These are phyloP conservation scores for Gnomoniopsis sp. DNA, from an alignment of 2,329 filamentous ascomycete genomes.

Conservation along the genomic window DNA sequence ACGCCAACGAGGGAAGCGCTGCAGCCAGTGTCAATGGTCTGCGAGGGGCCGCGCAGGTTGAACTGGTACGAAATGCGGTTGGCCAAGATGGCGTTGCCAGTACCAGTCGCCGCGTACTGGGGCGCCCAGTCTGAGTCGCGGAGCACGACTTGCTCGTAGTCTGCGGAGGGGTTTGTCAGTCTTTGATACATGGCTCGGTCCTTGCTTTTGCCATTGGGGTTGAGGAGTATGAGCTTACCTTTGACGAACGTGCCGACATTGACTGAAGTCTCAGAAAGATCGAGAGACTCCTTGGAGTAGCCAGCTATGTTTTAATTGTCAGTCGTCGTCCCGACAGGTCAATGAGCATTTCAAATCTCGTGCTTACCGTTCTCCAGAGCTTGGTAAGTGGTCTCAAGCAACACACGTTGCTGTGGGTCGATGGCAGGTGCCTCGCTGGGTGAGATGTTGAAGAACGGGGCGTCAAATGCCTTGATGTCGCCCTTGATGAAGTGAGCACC, in stretches of 20 bases:
- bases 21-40: conserved; percentile 59
- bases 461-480: conserved; percentile 46
- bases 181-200: neutral
- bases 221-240: conserved; percentile 28
- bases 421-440: conserved; percentile 49
- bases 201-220: conserved; percentile 7
- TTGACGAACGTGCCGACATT: conserved; percentile 51
- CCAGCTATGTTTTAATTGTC: neutral
- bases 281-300: conserved; percentile 33
- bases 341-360: neutral
- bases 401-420: conserved; percentile 50
- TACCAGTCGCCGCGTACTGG: conserved; percentile 51
- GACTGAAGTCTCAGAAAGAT: conserved; percentile 43
- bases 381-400: conserved; percentile 49
- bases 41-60: conserved; percentile 51
- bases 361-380: conserved; percentile 45
- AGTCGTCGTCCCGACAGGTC: neutral
- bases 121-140: conserved; percentile 48
- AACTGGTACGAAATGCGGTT: conserved; percentile 56
- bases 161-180: conserved; percentile 24
- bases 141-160: conserved; percentile 49
- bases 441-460: conserved; percentile 49
- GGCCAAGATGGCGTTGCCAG: conserved; percentile 49
- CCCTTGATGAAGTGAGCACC: conserved; percentile 50
- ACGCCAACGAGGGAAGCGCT: conserved; percentile 53